A percentile compares a stretch with the other conserved stretches of the same genome.
These are phyloP conservation scores for Lipomyces japonicus DNA, from an alignment of 805 yeast genomes.

Conservation along the genomic window DNA sequence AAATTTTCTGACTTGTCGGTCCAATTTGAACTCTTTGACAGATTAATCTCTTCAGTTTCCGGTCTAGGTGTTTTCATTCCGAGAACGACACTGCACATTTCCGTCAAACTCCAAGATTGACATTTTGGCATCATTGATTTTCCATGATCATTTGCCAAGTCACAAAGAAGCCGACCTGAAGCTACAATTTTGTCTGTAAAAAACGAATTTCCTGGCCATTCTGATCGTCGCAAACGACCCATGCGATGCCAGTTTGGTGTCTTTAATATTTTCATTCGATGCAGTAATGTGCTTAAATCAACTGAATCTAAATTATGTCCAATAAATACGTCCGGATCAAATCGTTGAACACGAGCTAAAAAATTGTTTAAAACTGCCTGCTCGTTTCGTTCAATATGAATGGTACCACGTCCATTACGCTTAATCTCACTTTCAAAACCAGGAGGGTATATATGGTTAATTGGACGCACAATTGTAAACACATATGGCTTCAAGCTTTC, in stretches of 20 bases:
- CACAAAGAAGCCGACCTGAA: conserved; percentile 86
- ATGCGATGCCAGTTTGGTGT: conserved; percentile 74
- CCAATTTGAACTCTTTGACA: conserved; percentile 49
- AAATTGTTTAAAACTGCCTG: conserved; percentile 69
- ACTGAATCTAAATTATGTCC: conserved; percentile 84
- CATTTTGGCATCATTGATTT: conserved; percentile 87
- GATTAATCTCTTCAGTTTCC: conserved; percentile 66
- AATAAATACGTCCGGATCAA: conserved; percentile 88
- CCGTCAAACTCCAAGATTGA: conserved; percentile 89
- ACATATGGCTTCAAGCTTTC: conserved; percentile 56
- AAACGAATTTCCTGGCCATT: conserved; percentile 68
- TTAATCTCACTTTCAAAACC: conserved; percentile 64
- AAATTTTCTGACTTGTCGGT: conserved; percentile 63
- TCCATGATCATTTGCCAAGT: conserved; percentile 91
- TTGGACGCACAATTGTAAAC: conserved; percentile 76
- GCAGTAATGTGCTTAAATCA: conserved; percentile 73
- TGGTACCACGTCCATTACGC: conserved; percentile 45
- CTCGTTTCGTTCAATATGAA: conserved; percentile 65
- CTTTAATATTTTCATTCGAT: conserved; percentile 70
- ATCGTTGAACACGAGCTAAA: conserved; percentile 61
- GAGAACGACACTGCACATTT: conserved; percentile 82
- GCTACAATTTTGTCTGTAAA: conserved; percentile 63
- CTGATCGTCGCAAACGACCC: conserved; percentile 69
- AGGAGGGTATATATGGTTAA: conserved; percentile 58
- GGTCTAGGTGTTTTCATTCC: conserved; percentile 49